Evolutionary conservation across 495 filamentous ascomycete species (phyloP), one percentile per base, ranked within the genome.

Genomic region (Aspergillus biplanus): DNA sequence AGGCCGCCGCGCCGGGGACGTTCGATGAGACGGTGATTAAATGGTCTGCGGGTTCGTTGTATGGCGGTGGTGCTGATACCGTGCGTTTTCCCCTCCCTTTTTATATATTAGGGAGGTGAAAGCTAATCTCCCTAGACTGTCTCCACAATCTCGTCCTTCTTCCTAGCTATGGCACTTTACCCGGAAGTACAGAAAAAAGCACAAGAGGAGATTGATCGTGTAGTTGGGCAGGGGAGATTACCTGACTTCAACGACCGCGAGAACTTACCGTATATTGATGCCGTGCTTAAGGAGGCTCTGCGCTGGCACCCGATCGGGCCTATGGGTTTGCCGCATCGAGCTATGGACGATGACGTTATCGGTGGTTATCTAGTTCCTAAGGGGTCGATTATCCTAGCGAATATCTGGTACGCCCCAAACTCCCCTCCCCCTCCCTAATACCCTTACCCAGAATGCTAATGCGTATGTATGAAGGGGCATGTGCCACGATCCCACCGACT

Each of bases 61-160:
- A 87, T 37, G 77, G 82, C 31, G 87, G 82, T 9, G 87, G 86
- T 6, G 82, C 83, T 21, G 87, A 89, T 65, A 88, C 78, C 2
- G 71, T 74, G 35, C 5, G 56, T 18, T 13, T 42, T 7, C 8
- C 8, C 11, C 4, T 44, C 11, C 39, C n/a, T 44, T n/a, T n/a
- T n/a, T n/a, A n/a, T n/a, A n/a, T n/a, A n/a, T 4, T 44, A 0
- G 8, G n/a, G 11, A 27, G 16, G n/a, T n/a, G n/a, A 15, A 33
- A 18, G 11, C 7, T 21, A 50, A 18, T 3, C 5, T 27, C 47
- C 1, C 1, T 42, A 74, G 71, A 75, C 72, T 1, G 70, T 73
- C 18, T 70, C 72, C 0, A 39, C 65, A 3, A 62, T 83, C 31
- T 42, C 61, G 48, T 64, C 69, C 33, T 82, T 85, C 61, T 75